Evolutionary conservation across 2,329 filamentous ascomycete species (phyloP), one percentile per base, ranked within the genome.

Genomic region (Pestalotiopsis sp.): DNA sequence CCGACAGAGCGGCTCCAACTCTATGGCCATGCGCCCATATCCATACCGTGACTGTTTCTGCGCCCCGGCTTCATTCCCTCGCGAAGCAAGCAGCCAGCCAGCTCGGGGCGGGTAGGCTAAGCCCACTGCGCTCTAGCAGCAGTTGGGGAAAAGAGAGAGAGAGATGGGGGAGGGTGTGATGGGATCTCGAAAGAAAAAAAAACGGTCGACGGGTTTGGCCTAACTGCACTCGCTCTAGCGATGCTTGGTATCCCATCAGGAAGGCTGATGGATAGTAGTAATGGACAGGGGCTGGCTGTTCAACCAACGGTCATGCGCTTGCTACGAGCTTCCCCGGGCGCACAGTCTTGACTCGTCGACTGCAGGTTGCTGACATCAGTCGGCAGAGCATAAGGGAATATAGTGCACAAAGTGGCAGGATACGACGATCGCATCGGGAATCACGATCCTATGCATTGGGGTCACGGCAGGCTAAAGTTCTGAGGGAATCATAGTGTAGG

Each of bases 1-100:
- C 68, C 68, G 68, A 68, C 66, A 69, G 66, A 69, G 39, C 61
- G 66, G 66, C 56, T 68, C 49, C 65, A 67, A 64, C 58, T 58
- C 49, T 66, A 36, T 39, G 59, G n/a, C 20, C 25, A 25, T 31
- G 56, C 23, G 64, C 45, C 12, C 36, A 45, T 45, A 9, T 52
- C 20, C 17, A n/a, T 52, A 9, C 17, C 20, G 45, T 52, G 45
- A 17, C 17, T 52, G 45, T 11, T 52, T 45, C 17, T 13, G 12
- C 17, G 41, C 41, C 41, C 41, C 41, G 12, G 13, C 41, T 45
- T 13, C 41, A 1, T 45, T 45, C 17, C 13, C 41, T 45, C 31
- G 31, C 31, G 31, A 36, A 36, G 31, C 31, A 36, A 36, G 31
- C 31, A 36, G 31, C 31, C 31, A 36, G 31, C 31, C 31, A 36